Evolutionary conservation across 1,139 yeast genomes (phyloP).

Genomic region (Geotrichum australiense): DNA sequence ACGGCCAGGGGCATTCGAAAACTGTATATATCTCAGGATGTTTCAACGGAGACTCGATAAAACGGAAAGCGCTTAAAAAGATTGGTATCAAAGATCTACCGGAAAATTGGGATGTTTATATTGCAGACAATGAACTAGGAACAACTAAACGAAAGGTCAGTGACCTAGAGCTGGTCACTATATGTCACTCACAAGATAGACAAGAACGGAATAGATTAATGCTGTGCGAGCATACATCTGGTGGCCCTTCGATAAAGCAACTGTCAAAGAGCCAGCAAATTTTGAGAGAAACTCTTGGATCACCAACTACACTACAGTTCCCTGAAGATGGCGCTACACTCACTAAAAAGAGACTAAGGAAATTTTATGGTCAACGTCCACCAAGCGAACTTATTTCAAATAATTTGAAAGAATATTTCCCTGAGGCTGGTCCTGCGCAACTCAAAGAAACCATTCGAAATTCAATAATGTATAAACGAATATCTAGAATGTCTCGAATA

Average conservation of each 20-base stretch:
- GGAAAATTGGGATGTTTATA: constrained; percentile 46
- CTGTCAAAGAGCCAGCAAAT: constrained; percentile 52
- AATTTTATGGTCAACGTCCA: constrained; percentile 81
- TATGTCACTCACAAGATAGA: constrained; percentile 70
- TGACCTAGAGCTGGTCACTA: constrained; percentile 75
- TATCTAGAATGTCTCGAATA: constrained; percentile 38
- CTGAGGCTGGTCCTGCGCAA: constrained; percentile 66
- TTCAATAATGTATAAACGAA: constrained; percentile 66
- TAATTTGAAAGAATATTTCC: constrained; percentile 86
- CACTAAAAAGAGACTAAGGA: constrained; percentile 29
- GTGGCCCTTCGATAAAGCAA: constrained; percentile 60
- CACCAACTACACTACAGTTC: constrained; percentile 7
- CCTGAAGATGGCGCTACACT: constrained; percentile 6
- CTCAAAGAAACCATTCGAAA: constrained; percentile 76
- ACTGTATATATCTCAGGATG: constrained; percentile 73
- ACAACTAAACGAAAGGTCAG: constrained; percentile 47
- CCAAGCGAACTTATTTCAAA: constrained; percentile 89
- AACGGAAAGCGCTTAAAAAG: constrained; percentile 59
- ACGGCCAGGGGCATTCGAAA: constrained; percentile 54
- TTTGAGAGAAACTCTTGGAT: constrained; percentile 20
- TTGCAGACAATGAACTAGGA: constrained; percentile 35
- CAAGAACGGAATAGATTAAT: constrained; percentile 67
- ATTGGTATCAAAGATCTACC: constrained; percentile 40
- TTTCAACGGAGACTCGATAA: constrained; percentile 72
- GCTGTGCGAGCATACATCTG: constrained; percentile 44